Evolutionary conservation across 306 rosid genomes (phyloP).

Genomic region (Sophora flavescens): DNA sequence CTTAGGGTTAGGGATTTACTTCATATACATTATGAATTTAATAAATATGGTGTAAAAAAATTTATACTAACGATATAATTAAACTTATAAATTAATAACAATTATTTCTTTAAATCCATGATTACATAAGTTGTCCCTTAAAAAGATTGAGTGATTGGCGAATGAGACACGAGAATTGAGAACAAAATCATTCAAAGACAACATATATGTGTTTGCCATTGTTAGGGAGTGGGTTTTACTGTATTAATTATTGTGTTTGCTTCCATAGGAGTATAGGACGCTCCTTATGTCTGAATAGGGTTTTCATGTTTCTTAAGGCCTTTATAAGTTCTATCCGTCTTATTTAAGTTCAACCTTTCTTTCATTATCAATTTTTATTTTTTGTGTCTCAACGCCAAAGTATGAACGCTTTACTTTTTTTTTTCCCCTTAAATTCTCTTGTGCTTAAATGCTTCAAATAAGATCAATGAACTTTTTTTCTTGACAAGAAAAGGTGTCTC

Average conservation of each 20-base stretch:
- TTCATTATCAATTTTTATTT: neutral
- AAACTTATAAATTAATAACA: too few relatives aligned
- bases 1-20: too few relatives aligned
- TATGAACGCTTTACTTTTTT: neutral
- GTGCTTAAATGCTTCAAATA: neutral
- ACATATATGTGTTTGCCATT: constrained; percentile 62
- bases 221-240: constrained; percentile 48
- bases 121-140: constrained; percentile 36
- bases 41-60: too few relatives aligned
- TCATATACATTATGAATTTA: too few relatives aligned
- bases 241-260: neutral
- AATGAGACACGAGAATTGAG: constrained; percentile 45
- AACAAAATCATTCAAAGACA: constrained; percentile 52
- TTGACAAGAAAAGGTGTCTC: too few relatives aligned
- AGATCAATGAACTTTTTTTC: neutral
- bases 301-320: neutral
- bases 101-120: constrained; percentile 31
- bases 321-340: neutral
- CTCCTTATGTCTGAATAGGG: neutral
- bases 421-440: too few relatives aligned
- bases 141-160: constrained; percentile 45
- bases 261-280: neutral
- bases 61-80: too few relatives aligned
- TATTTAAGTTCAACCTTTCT: neutral
- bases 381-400: neutral